Conservation (phyloP, 768 basidiomycete species). For the Termitomyces sp. region DNA sequence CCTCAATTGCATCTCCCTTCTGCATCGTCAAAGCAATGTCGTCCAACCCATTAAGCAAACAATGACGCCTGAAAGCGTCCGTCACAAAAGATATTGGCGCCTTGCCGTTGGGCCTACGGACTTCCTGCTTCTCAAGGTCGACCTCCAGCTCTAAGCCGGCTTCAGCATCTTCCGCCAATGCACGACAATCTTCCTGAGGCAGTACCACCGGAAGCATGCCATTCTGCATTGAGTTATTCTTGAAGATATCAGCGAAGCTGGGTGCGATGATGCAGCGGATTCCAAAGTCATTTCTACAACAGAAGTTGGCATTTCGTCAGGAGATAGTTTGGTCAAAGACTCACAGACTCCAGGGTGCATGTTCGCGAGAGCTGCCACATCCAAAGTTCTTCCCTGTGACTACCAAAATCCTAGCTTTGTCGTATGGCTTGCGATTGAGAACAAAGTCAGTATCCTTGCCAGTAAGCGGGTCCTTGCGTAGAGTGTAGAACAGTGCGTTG, state of each 20-base stretch:
- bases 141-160: slow-evolving; percentile 74
- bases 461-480: slow-evolving; percentile 73
- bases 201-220: slow-evolving; percentile 82
- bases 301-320: background rate
- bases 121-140: slow-evolving; percentile 77
- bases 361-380: slow-evolving; percentile 86
- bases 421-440: slow-evolving; percentile 75
- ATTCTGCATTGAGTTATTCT: slow-evolving; percentile 88
- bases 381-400: slow-evolving; percentile 89
- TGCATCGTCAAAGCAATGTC: slow-evolving; percentile 95
- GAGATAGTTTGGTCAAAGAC: slow-evolving; percentile 20
- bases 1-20: slow-evolving; percentile 61
- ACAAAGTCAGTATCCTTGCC: slow-evolving; percentile 82
- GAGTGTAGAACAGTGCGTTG: slow-evolving; percentile 75
- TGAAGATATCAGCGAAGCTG: slow-evolving; percentile 89
- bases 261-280: slow-evolving; percentile 86
- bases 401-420: slow-evolving; percentile 72
- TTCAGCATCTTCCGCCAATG: slow-evolving; percentile 73
- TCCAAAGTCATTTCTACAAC: slow-evolving; percentile 75
- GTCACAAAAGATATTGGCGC: slow-evolving; percentile 69
- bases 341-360: slow-evolving; percentile 84
- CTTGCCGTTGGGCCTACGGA: slow-evolving; percentile 70
- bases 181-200: slow-evolving; percentile 63
- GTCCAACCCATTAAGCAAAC: slow-evolving; percentile 92
- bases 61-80: slow-evolving; percentile 90